Evolutionary conservation across 768 basidiomycete genomes (phyloP), one percentile per base, ranked within the genome.

Genomic region (Trichaptum fuscoviolaceum): DNA sequence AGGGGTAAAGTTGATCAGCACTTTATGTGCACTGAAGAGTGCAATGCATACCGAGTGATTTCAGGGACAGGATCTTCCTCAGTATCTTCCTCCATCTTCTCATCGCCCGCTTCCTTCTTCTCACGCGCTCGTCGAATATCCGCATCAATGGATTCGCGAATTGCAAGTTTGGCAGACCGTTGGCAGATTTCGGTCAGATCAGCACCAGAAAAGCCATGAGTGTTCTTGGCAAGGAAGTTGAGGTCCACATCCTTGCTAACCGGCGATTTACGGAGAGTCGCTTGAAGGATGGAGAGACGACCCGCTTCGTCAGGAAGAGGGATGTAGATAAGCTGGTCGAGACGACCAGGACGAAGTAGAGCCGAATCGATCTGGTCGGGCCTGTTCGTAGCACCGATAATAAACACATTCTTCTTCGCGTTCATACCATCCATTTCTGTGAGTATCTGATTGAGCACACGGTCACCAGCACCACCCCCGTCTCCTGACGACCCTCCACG

Each of bases 341-440:
- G 88, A 85, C 96, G 96, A 77, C 97, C 97, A 58, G 95, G 95
- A 82, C 95, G 95, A 69, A 96, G 86, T 57, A 96, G 84, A 20
- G 96, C 95, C 59, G 93, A 81, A 75, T 97, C 93, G 73, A 97
- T 95, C 78, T 96, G 94, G 78, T 99, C 96, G 30, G 95, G 95
- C 71, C 96, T 84, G 82, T 98, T 98, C 68, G 95, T 98, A 30
- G 95, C 95, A 69, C 95, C 95, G 69, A 97, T 97, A 80, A 95
- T 94, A 82, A 95, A 96, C n/a, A 95, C 93, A 76, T 97, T 98
- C 86, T 98, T 98, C 87, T 96, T 97, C 58, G 92, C 83, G 80
- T 95, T 96, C 92, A 98, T 96, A 69, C 95, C 95, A 75, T 98
- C 95, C 95, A 98, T 97, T 80, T 98, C 96, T 67, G 96, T 97